Conservation (phyloP, 441 rosid genomes). For the Cnidoscolus chayamansa region DNA sequence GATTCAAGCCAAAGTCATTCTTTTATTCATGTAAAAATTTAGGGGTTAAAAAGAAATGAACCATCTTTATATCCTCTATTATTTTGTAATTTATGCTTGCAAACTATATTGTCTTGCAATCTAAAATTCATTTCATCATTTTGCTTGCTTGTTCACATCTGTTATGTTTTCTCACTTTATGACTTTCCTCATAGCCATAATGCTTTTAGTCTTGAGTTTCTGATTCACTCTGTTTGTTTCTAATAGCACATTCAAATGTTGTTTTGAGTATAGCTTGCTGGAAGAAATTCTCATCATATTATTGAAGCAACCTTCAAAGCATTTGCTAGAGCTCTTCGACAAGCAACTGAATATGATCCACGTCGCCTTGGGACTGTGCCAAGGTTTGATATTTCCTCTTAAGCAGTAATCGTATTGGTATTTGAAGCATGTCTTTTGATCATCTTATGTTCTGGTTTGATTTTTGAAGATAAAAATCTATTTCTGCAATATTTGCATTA, state of each 20-base stretch:
- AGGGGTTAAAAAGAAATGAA: not conserved
- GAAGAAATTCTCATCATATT: conserved; percentile 88
- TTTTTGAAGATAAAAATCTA: not conserved
- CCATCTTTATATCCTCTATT: not conserved
- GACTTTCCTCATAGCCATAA: conserved; percentile 7
- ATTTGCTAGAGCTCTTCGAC: conserved; percentile 91
- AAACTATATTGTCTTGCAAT: not conserved
- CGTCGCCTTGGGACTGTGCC: conserved; percentile 84
- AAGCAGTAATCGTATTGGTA: not conserved
- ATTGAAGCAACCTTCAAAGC: conserved; percentile 97
- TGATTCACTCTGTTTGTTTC: conserved; percentile 1
- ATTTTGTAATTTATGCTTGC: not conserved
- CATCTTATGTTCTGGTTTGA: not conserved
- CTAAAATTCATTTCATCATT: not conserved
- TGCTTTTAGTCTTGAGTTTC: not conserved
- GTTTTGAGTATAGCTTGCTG: conserved; percentile 65
- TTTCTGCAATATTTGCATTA: not conserved
- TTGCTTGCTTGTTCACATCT: conserved; percentile 1
- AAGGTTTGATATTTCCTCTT: conserved; percentile 44
- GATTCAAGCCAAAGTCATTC: not conserved
- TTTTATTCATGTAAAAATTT: not conserved
- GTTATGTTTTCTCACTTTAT: not conserved
- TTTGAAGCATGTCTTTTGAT: conserved; percentile 1
- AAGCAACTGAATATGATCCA: conserved; percentile 78
- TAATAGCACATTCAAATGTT: conserved; percentile 4